Conservation (phyloP, 495 filamentous ascomycete species). For the Neurospora sublineolata region DNA sequence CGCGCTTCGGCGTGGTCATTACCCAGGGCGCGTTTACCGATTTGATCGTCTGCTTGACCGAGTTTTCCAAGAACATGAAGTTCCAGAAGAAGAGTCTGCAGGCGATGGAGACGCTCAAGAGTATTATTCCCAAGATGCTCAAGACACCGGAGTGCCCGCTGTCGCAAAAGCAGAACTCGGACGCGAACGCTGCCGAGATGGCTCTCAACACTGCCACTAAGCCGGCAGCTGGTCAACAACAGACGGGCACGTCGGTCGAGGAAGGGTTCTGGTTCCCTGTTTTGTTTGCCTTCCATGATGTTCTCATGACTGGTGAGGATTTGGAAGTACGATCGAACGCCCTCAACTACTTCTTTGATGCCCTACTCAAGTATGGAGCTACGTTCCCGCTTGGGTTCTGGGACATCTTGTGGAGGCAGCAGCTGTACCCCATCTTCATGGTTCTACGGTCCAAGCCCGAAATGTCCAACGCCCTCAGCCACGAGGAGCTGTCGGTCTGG, state of each 20-base stretch:
- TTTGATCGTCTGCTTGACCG: slow-evolving; percentile 87
- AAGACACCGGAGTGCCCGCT: slow-evolving; percentile 92
- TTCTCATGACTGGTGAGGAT: slow-evolving; percentile 97
- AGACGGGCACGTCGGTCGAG: slow-evolving; percentile 61
- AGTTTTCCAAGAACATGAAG: slow-evolving; percentile 94
- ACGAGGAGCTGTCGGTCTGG: slow-evolving; percentile 98
- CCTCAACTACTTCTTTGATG: slow-evolving; percentile 91
- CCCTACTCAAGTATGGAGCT: slow-evolving; percentile 76
- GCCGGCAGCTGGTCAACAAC: slow-evolving; percentile 25
- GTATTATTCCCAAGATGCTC: slow-evolving; percentile 85
- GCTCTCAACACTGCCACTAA: slow-evolving; percentile 6
- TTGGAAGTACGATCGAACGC: slow-evolving; percentile 94
- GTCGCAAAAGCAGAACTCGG: slow-evolving; percentile 40
- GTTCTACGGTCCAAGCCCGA: slow-evolving; percentile 91
- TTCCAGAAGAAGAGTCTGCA: slow-evolving; percentile 98
- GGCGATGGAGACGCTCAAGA: slow-evolving; percentile 88
- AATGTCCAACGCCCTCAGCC: slow-evolving; percentile 83
- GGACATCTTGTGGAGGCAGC: slow-evolving; percentile 95
- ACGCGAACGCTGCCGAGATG: background rate
- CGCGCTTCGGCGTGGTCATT: slow-evolving; percentile 91
- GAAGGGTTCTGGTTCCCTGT: slow-evolving; percentile 99
- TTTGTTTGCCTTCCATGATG: slow-evolving; percentile 95
- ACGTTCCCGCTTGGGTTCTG: slow-evolving; percentile 92
- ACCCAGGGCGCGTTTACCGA: slow-evolving; percentile 95
- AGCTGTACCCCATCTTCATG: slow-evolving; percentile 97